Evolutionary conservation across 192 early-diverging fungal species (phyloP).

Genomic region (Gonapodya prolifera): DNA sequence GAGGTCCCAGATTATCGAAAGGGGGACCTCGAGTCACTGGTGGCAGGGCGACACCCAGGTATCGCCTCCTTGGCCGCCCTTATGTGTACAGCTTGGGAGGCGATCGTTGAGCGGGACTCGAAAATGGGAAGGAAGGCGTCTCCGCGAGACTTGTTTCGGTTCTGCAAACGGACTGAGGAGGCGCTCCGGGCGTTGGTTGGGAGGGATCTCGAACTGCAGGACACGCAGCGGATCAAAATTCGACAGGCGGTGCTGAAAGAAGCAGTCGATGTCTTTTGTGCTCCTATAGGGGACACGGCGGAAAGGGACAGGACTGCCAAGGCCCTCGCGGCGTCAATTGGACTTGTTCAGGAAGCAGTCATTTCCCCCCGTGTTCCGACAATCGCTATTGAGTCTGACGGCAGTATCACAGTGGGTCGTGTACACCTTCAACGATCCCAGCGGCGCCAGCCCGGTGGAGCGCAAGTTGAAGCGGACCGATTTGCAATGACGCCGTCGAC

Average conservation of each 20-base stretch:
- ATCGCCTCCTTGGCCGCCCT: neutral
- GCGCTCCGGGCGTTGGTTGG: neutral
- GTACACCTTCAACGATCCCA: neutral
- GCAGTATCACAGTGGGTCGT: neutral
- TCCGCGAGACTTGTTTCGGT: neutral
- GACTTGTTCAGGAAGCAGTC: neutral
- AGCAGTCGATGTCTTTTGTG: neutral
- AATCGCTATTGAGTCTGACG: neutral
- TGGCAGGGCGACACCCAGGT: neutral
- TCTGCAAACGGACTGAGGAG: neutral
- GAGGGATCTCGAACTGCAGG: neutral
- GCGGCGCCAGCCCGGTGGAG: neutral
- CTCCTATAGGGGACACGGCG: neutral
- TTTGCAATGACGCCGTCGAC: conserved; percentile 86
- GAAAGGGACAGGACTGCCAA: neutral
- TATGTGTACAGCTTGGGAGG: neutral
- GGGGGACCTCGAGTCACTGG: neutral
- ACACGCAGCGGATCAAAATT: neutral
- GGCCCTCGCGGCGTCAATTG: neutral
- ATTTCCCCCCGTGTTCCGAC: neutral
- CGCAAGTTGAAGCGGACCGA: conserved; percentile 12
- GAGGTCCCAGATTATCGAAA: neutral
- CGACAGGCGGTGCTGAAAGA: neutral
- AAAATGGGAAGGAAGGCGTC: neutral
- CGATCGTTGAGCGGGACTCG: neutral